Base-by-base conservation (phyloP, 2,329 filamentous ascomycete genomes). In the Pseudogymnoascus sp. region DNA sequence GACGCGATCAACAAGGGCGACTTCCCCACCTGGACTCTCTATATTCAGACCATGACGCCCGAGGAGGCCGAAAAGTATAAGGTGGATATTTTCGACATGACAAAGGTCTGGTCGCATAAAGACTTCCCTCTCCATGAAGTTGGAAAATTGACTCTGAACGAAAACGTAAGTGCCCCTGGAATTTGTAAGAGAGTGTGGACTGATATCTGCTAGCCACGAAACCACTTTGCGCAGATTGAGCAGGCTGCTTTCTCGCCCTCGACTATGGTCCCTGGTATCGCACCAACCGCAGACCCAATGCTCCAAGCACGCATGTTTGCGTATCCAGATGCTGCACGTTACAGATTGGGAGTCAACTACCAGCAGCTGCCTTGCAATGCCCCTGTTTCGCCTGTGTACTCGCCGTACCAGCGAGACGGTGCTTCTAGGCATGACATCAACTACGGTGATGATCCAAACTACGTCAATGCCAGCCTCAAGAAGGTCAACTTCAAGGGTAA, bases 231-330 rank as follows among this genome's bases (percentile, higher is more conserved):
- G 61, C 83, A 87, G 68, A 86, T 88, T 58, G 87, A 89, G 75
- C 86, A 89, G 71, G 79, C 82, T 10, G 83, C 85, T 1, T 89
- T 88, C 79, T 84, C 80, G 66, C 86, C 86, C 31, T 78, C 84
- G 1, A 84, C 88, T 69, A 73, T 88, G 72, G 78, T 83, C 1
- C 85, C 86, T 1, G 86, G 86, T 42, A 83, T 86, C 60, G 85
- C 88, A 72, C 82, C 85, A 2, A 87, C 85, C 1, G 84, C 85
- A 64, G 86, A 89, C 66, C 86, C 86, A 0, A 83, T 89, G 31
- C 76, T 89, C 1, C 86, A 89, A 71, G 82, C 81, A 33, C 83
- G 86, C 60, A 78, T 88, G 37, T 88, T 88, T 78, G 87, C 85
- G 0, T 89, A 89, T 74, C 80, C 84, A 9, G 86, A 89, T 68